Evolutionary conservation across 1,284 basidiomycete genomes (phyloP), one percentile per base, ranked within the genome.

Genomic region (Tilletia indica): DNA sequence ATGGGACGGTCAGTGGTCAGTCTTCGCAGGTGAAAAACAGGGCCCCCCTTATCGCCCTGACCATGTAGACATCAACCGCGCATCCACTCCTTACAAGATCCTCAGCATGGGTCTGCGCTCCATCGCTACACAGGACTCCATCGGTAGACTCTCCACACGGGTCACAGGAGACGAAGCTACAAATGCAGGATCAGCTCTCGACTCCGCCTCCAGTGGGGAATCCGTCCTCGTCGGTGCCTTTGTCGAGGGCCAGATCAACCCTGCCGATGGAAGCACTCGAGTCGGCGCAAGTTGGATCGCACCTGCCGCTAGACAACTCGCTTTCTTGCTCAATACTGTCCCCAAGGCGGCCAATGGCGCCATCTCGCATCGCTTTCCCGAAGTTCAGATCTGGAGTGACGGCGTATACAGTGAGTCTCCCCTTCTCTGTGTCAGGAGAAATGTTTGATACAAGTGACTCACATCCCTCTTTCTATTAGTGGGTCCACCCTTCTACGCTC

Each of bases 401-500:
- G 78, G 69, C 39, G 71, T 79, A 9, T 77, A 73, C 34, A 67
- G 49, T 39, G 16, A 56, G 5, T 67, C 19, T 3, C 48, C 34
- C 16, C 47, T 69, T 4, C 34, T 36, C 56, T 9, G 25, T 31
- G 2, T 31, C 25, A 31, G 2, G 25, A 31, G 25, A 31, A 31
- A 49, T 49, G 1, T 49, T 12, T 12, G 12, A 12, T 1, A 49
- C 12, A 12, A 49, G 47, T n/a, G 12, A n/a, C 47, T 49, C 12
- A 49, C 34, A 70, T 71, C 69, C 64, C 11, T 39, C 70, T 54
- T 25, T 48, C 56, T 56, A n/a, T 25, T 21, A 67, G 39, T 95
- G 93, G 91, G 92, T 0, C 94, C 94, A 0, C 94, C 94, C 0
- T 97, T 95, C 85, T 85, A 97, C 9, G 93, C 94, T 0, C 94